Evolutionary conservation across 208 protist species (phyloP).

Genomic region (Borovskyia barvae): DNA sequence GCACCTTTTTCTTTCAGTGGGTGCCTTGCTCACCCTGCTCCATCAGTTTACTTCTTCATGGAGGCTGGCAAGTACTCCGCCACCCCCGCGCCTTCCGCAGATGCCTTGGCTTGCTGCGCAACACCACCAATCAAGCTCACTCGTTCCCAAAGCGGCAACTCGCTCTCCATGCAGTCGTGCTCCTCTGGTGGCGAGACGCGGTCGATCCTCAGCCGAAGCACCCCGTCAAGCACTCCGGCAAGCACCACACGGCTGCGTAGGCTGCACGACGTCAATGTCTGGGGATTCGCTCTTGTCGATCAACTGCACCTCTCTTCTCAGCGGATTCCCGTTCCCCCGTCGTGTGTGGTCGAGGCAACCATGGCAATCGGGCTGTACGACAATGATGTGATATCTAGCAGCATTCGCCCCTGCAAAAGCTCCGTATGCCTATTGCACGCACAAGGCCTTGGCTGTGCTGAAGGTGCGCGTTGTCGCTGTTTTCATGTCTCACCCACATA

Average conservation of each 20-base stretch:
- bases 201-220: conserved; percentile 14
- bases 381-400: conserved; percentile 46
- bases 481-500: conserved; percentile 47
- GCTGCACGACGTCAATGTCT: conserved; percentile 28
- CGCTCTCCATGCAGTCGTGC: conserved; percentile 26
- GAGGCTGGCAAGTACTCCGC: conserved; percentile 2
- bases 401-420: conserved; percentile 47
- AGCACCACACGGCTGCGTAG: conserved; percentile 13
- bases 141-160: conserved; percentile 21
- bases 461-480: conserved; percentile 27
- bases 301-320: conserved; percentile 39
- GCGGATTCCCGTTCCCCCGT: conserved; percentile 47
- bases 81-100: background rate
- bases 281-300: conserved; percentile 57
- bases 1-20: conserved; percentile 1
- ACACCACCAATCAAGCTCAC: conserved; percentile 7
- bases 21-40: conserved; percentile 5
- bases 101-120: conserved; percentile 3
- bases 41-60: conserved; percentile 26
- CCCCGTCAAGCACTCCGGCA: background rate
- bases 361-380: conserved; percentile 41
- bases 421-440: conserved; percentile 39
- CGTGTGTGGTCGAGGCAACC: conserved; percentile 38
- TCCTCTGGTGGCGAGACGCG: conserved; percentile 17
- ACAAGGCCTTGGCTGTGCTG: conserved; percentile 27